These are phyloP conservation scores for Crithidia sp. DNA, from an alignment of 208 protist species.

Conservation along the genomic window DNA sequence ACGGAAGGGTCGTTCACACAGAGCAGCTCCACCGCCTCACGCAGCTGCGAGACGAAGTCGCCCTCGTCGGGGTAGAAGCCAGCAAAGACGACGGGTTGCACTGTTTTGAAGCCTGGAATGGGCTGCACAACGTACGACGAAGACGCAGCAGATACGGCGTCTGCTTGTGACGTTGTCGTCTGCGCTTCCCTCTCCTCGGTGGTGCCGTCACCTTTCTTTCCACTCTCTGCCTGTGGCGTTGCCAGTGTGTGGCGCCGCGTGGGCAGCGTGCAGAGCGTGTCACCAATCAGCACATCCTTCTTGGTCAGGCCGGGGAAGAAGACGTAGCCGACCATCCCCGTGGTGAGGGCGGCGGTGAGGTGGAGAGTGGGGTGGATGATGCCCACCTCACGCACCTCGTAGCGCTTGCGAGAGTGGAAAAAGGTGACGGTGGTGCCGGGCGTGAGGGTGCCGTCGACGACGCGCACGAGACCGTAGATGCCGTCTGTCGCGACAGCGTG, in stretches of 20 bases:
- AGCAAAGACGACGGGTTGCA: conserved; percentile 95
- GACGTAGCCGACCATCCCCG: conserved; percentile 97
- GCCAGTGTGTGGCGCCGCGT: conserved; percentile 47
- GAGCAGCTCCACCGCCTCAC: conserved; percentile 92
- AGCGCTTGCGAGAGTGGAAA: conserved; percentile 57
- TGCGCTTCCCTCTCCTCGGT: background rate
- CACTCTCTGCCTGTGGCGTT: too few species aligned
- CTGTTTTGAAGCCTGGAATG: conserved; percentile 73
- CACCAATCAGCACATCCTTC: conserved; percentile 94
- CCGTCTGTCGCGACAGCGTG: conserved; percentile 37
- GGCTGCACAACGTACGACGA: conserved; percentile 30
- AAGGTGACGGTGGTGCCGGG: conserved; percentile 71
- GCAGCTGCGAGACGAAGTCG: conserved; percentile 85
- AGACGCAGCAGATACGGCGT: background rate
- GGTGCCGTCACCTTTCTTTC: too few species aligned
- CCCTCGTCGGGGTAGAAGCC: conserved; percentile 95
- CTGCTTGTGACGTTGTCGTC: background rate
- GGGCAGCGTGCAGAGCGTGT: conserved; percentile 91
- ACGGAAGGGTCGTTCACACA: conserved; percentile 96
- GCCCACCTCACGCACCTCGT: conserved; percentile 94
- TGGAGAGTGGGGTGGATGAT: conserved; percentile 94
- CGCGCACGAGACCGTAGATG: conserved; percentile 84
- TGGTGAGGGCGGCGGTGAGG: conserved; percentile 73
- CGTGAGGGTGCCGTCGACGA: conserved; percentile 92
- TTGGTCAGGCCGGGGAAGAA: conserved; percentile 80